Base-by-base conservation (phyloP, 2,329 filamentous ascomycete genomes). In the Phyllosticta paracitricarpa region DNA sequence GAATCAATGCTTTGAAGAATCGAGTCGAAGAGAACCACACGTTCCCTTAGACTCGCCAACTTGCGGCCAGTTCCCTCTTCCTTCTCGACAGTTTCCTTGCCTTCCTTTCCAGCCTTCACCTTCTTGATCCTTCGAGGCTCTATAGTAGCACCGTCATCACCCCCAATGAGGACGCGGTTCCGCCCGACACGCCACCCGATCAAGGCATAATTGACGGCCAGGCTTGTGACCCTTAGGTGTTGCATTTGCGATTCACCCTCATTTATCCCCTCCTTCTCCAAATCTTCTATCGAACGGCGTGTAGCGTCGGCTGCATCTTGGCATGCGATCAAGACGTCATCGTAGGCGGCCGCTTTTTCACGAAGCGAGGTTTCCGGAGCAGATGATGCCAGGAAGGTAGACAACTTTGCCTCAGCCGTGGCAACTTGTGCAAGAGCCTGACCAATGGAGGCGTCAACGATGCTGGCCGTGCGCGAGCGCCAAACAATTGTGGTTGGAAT, bases 241-340 rank as follows among this genome's bases (percentile, higher is more conserved):
- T 99, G 94, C 86, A 99, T 91, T 62, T 91, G 85, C 40, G 84
- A 77, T 70, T 99, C 93, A 61, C 90, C 86, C 71, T 91, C 89
- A 24, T 89, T 83, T 14, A 96, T 84, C 1, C 91, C 89, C 72
- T 99, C 94, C 63, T 83, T 86, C 57, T 84, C 84, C 62, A 97
- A 79, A 72, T 97, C 94, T 66, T 97, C 93, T 63, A 97, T 96
- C 10, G 91, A 91, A 67, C 89, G 86, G 74, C 96, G 95, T 0
- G 92, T 94, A 4, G 91, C 91, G 75, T 99, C 94, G 22, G 93
- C 91, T 2, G 90, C 91, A 71, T 99, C 93, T 74, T 97, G 94
- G 66, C 90, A 94, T 24, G 91, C 86, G 66, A 89, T 90, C 26
- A 99, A 84, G 59, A 97, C 87, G 64, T 89, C 89, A 68, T 99